Conservation (phyloP, 306 rosid species). For the Oemleria cerasiformis region DNA sequence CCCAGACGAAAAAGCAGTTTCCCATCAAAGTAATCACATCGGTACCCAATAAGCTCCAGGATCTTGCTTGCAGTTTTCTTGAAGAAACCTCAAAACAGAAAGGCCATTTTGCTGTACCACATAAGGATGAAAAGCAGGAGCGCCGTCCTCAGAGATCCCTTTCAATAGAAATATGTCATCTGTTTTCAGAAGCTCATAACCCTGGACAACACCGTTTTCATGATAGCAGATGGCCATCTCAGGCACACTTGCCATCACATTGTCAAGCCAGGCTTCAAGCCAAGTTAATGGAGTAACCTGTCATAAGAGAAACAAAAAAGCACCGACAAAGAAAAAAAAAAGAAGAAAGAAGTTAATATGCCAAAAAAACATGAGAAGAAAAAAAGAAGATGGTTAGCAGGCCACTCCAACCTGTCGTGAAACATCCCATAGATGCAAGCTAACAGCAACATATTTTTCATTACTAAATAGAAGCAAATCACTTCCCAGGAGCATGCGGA, state of each 20-base stretch:
- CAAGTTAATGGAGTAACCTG: constrained; percentile 92
- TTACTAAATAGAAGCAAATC: constrained; percentile 89
- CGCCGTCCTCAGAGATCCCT: constrained; percentile 91
- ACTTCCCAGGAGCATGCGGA: constrained; percentile 95
- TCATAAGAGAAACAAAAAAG: constrained; percentile 17
- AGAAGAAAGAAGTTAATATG: constrained; percentile 4
- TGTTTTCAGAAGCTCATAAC: constrained; percentile 90
- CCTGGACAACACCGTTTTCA: constrained; percentile 92
- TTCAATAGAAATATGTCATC: constrained; percentile 85
- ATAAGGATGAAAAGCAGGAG: constrained; percentile 91
- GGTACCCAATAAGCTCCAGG: constrained; percentile 98
- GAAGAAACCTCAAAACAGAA: constrained; percentile 96
- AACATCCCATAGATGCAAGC: constrained; percentile 97
- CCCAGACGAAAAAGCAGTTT: constrained; percentile 8
- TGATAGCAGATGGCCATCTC: constrained; percentile 98
- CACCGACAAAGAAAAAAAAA: constrained; percentile 9
- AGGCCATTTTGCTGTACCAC: constrained; percentile 97
- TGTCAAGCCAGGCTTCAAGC: constrained; percentile 99
- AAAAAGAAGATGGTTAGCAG: constrained; percentile 9
- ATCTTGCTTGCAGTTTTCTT: constrained; percentile 95
- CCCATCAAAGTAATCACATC: constrained; percentile 19
- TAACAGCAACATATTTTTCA: constrained; percentile 93
- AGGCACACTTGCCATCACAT: constrained; percentile 98
- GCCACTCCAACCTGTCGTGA: constrained; percentile 60
- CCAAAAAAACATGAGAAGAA: not conserved